Base-by-base conservation (phyloP, 192 early-diverging fungal genomes). In the Linnemannia elongata region DNA sequence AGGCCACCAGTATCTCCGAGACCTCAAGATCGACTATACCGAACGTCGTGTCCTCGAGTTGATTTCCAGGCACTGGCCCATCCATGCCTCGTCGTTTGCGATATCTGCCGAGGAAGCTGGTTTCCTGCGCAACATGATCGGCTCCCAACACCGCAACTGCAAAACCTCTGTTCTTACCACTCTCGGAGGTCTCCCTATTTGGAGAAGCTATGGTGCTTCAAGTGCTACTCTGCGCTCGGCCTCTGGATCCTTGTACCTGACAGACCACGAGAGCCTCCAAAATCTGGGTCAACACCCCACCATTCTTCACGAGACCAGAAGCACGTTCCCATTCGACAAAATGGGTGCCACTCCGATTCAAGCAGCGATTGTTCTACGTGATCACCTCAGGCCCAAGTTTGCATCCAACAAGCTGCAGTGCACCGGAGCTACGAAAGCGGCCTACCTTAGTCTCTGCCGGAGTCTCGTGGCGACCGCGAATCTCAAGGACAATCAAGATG, bases 401-500 rank as follows among this genome's bases (percentile, higher is more conserved):
- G 27, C 18, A 20, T 24, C 57, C 1, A 30, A 38, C 4, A 2
- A 33, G 27, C 22, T 82, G n/a, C 41, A 12, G 1, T 82, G 69
- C 20, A 45, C 8, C 9, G 30, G 39, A 0, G 10, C 1, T 2
- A 60, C 52, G 8, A 77, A 38, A 54, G 0, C 6, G 1, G 81
- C 81, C 6, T 82, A 82, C 41, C 27, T 77, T 9, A 0, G 12
- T 8, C 47, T 82, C 60, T 66, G 60, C 15, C 60, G 60, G 10
- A 66, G 60, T 3, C 10, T 66, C 6, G 15, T 33, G 13, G 57
- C n/a, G n/a, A n/a, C n/a, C n/a, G n/a, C n/a, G n/a, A n/a, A n/a
- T n/a, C n/a, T n/a, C n/a, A n/a, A n/a, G n/a, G n/a, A n/a, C n/a
- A n/a, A n/a, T n/a, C n/a, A n/a, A n/a, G n/a, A n/a, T n/a, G n/a